phyloP scores from a whole-genome alignment of 2,329 filamentous ascomycete species.

The Camillea tinctor region DNA sequence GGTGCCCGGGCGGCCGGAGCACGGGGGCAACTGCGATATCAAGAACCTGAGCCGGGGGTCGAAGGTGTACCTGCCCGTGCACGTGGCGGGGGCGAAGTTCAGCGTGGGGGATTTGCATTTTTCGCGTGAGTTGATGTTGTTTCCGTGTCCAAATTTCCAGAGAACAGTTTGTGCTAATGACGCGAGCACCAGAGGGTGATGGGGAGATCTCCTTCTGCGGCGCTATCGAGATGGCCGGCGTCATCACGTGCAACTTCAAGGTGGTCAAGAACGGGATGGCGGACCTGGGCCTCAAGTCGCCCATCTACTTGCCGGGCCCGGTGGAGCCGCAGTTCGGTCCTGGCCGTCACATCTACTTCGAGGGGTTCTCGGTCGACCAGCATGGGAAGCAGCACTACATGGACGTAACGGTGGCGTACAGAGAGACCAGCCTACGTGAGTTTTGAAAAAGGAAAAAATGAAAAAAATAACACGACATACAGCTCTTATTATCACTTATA shows the following conservation, averaged over 20 bases:
- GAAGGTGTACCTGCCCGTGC: constrained; percentile 85
- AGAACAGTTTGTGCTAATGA: background rate
- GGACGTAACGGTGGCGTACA: constrained; percentile 82
- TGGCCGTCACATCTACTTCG: constrained; percentile 78
- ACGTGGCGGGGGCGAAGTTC: constrained; percentile 85
- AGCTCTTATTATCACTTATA: background rate
- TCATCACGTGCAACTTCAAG: constrained; percentile 86
- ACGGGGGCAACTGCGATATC: constrained; percentile 90
- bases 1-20: constrained; percentile 79
- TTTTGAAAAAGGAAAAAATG: no score
- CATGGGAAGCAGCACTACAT: constrained; percentile 86
- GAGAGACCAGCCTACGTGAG: constrained; percentile 69
- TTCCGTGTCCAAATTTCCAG: background rate
- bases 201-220: constrained; percentile 88
- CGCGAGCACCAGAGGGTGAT: constrained; percentile 61
- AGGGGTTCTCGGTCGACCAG: constrained; percentile 88
- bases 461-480: no score
- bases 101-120: constrained; percentile 88
- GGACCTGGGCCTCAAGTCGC: constrained; percentile 74
- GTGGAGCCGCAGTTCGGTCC: constrained; percentile 88
- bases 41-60: constrained; percentile 79
- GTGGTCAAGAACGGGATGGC: constrained; percentile 80
- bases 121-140: constrained; percentile 51
- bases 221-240: constrained; percentile 91
- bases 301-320: constrained; percentile 82